phyloP scores from a whole-genome alignment of 768 basidiomycete species.

The Rhizopogon roseolus region DNA sequence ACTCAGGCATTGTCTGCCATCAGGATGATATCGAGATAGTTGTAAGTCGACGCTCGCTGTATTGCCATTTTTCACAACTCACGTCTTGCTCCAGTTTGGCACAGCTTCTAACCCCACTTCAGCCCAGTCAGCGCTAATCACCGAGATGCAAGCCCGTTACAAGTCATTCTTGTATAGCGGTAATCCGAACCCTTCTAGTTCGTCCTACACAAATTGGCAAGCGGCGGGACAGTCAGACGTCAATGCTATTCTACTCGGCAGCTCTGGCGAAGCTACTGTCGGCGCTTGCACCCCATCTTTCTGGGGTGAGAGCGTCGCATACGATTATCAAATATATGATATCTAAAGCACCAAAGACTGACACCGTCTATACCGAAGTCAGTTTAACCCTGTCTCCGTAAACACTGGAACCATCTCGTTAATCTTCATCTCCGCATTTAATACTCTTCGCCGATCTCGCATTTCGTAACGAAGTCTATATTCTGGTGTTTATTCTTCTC shows the following conservation, averaged over 20 bases:
- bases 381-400: neutral
- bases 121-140: constrained; percentile 52
- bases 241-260: constrained; percentile 59
- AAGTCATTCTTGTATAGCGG: constrained; percentile 59
- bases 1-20: constrained; percentile 62
- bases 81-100: constrained; percentile 33
- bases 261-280: constrained; percentile 41
- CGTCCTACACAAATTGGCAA: constrained; percentile 45
- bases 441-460: neutral
- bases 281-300: constrained; percentile 62
- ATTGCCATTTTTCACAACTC: constrained; percentile 1
- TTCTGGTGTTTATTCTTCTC: neutral
- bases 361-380: neutral
- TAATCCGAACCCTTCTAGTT: constrained; percentile 52
- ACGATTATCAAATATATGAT: constrained; percentile 67
- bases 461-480: neutral
- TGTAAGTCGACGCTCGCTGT: constrained; percentile 34
- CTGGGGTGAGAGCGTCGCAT: constrained; percentile 61
- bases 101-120: constrained; percentile 51
- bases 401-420: neutral
- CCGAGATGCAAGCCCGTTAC: constrained; percentile 69
- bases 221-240: constrained; percentile 47
- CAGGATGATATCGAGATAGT: constrained; percentile 81
- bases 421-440: neutral
- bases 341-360: constrained; percentile 22